These are phyloP conservation scores for Aspergillus affinis DNA, from an alignment of 495 filamentous ascomycete genomes.

Conservation along the genomic window DNA sequence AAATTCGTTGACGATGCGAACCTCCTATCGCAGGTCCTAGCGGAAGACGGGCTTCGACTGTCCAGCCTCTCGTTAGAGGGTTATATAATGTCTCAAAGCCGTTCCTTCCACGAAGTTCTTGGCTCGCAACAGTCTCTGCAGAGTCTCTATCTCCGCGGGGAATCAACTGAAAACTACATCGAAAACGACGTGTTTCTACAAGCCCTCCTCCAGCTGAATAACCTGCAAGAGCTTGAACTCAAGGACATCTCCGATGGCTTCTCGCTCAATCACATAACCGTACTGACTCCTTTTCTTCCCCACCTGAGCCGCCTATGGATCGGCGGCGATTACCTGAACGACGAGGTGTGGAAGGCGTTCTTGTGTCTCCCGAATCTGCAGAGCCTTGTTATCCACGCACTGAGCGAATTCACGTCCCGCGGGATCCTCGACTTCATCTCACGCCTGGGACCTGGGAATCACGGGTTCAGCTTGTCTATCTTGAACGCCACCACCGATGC, in stretches of 20 bases:
- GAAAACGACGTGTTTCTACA: slow-evolving; percentile 51
- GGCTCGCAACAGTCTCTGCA: slow-evolving; percentile 45
- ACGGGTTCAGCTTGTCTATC: slow-evolving; percentile 39
- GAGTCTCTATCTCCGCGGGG: slow-evolving; percentile 48
- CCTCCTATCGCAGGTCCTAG: slow-evolving; percentile 54
- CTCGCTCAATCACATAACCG: slow-evolving; percentile 47
- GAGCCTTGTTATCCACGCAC: slow-evolving; percentile 44
- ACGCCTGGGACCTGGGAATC: slow-evolving; percentile 34
- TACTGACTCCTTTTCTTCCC: slow-evolving; percentile 48
- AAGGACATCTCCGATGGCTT: slow-evolving; percentile 55
- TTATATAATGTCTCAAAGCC: slow-evolving; percentile 44
- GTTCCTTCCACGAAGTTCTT: slow-evolving; percentile 54
- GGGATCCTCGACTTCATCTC: slow-evolving; percentile 48
- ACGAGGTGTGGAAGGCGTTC: slow-evolving; percentile 48
- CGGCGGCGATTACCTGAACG: slow-evolving; percentile 54
- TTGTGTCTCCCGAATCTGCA: slow-evolving; percentile 41
- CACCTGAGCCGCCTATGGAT: slow-evolving; percentile 55
- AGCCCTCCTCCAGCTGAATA: slow-evolving; percentile 43
- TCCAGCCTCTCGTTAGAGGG: slow-evolving; percentile 46
- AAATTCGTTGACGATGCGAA: slow-evolving; percentile 49
- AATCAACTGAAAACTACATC: slow-evolving; percentile 45
- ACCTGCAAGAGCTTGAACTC: slow-evolving; percentile 53
- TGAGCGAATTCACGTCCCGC: slow-evolving; percentile 45
- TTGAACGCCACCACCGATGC: slow-evolving; percentile 33
- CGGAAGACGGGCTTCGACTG: slow-evolving; percentile 49